Percentiles rank a stretch among this genome's conserved stretches.
These are phyloP conservation scores for Coniochaeta hoffmannii DNA, from an alignment of 2,329 filamentous ascomycete genomes.

Conservation along the genomic window DNA sequence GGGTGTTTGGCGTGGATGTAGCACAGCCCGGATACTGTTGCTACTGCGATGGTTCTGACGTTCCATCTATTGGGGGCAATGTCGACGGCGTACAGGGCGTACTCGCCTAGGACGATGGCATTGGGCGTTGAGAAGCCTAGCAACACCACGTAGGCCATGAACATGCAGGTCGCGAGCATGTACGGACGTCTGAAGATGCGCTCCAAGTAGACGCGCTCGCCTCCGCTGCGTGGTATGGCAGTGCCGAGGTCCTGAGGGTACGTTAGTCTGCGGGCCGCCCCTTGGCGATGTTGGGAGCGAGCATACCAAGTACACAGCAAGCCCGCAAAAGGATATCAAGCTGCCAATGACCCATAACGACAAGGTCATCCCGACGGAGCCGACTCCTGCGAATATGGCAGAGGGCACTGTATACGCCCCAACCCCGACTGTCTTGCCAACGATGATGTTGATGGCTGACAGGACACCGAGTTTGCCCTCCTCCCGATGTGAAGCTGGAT, in stretches of 20 bases:
- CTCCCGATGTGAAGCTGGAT: constrained; percentile 5
- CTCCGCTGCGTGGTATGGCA: constrained; percentile 36
- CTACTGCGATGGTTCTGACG: constrained; percentile 38
- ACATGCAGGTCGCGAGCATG: constrained; percentile 45
- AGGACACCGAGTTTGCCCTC: constrained; percentile 26
- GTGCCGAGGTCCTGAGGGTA: constrained; percentile 30
- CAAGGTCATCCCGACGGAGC: constrained; percentile 45
- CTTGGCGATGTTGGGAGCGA: too few species aligned
- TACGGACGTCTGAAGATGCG: constrained; percentile 41
- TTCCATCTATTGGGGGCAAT: constrained; percentile 36
- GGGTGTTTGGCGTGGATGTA: constrained; percentile 37
- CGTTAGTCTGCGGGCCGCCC: neutral
- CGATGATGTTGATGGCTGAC: constrained; percentile 28
- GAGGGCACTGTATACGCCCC: constrained; percentile 48
- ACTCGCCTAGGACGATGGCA: constrained; percentile 43
- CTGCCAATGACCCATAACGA: constrained; percentile 46
- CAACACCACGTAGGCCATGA: constrained; percentile 41
- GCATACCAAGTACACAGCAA: constrained; percentile 32
- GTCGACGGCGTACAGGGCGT: constrained; percentile 37
- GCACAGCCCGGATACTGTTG: constrained; percentile 37
- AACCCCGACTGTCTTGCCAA: constrained; percentile 30
- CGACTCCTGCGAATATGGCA: constrained; percentile 46
- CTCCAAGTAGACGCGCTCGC: constrained; percentile 47
- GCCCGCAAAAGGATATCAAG: constrained; percentile 35
- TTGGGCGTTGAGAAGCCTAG: constrained; percentile 45